Percentiles rank a stretch among this genome's conserved stretches.
Evolutionary conservation across 805 yeast genomes (phyloP).

Genomic region (Kluyveromyces nonfermentans): DNA sequence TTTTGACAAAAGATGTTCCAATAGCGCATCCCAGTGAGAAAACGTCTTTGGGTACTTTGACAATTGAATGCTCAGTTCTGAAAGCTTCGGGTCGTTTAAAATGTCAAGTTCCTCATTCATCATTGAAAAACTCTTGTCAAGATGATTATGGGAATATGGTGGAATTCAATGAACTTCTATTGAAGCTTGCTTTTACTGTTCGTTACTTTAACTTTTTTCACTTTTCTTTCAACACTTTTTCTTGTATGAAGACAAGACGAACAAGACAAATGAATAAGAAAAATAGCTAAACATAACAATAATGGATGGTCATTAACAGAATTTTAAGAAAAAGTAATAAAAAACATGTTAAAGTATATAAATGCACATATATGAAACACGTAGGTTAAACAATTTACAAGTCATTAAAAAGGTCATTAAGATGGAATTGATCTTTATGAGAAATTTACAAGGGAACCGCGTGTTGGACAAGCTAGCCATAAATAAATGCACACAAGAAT

Average conservation of each 20-base stretch:
- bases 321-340: too few relatives aligned
- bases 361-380: neutral
- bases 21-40: constrained; percentile 24
- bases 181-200: too few relatives aligned
- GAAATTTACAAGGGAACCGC: neutral
- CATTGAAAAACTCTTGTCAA: neutral
- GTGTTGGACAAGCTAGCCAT: constrained; percentile 9
- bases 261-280: too few relatives aligned
- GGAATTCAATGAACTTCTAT: too few relatives aligned
- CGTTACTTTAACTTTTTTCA: too few relatives aligned
- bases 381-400: neutral
- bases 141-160: neutral
- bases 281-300: too few relatives aligned
- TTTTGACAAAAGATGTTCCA: constrained; percentile 17
- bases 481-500: neutral
- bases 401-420: neutral
- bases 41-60: constrained; percentile 21
- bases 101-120: neutral
- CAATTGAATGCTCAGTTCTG: constrained; percentile 17
- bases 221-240: too few relatives aligned
- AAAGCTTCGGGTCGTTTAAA: constrained; percentile 7
- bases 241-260: too few relatives aligned
- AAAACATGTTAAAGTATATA: neutral
- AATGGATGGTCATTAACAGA: too few relatives aligned
- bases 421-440: neutral